phyloP scores from a whole-genome alignment of 2,329 filamentous ascomycete genomes.

The Fusarium decemcellulare region DNA sequence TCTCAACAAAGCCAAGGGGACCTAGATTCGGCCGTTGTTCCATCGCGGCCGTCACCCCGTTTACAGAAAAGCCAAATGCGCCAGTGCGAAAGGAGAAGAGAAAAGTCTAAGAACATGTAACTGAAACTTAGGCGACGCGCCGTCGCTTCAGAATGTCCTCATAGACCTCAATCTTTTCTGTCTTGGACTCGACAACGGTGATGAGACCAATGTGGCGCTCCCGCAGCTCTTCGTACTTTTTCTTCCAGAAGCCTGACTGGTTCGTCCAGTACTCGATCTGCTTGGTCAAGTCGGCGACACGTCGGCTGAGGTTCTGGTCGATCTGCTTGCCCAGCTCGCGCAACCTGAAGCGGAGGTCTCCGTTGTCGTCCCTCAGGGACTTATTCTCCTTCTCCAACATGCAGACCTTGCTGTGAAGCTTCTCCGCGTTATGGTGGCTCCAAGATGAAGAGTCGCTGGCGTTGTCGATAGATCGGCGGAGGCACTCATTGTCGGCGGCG shows the following conservation, averaged over 20 bases:
- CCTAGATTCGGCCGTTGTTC: not conserved
- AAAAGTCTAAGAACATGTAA: not conserved
- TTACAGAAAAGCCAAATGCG: slow-evolving; percentile 2
- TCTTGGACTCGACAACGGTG: slow-evolving; percentile 48
- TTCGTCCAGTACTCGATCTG: slow-evolving; percentile 55
- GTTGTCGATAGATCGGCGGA: slow-evolving; percentile 56
- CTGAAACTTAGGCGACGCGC: slow-evolving; percentile 44
- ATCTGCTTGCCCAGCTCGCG: slow-evolving; percentile 53
- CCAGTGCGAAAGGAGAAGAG: slow-evolving; percentile 1
- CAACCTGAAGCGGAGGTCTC: slow-evolving; percentile 51
- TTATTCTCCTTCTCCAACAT: slow-evolving; percentile 57
- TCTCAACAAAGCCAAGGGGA: slow-evolving; percentile 18
- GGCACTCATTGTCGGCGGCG: slow-evolving; percentile 55
- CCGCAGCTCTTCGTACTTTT: slow-evolving; percentile 47
- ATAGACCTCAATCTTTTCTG: slow-evolving; percentile 51
- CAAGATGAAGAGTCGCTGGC: slow-evolving; percentile 44
- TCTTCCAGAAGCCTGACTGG: slow-evolving; percentile 50
- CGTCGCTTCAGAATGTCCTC: slow-evolving; percentile 53
- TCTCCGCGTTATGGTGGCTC: slow-evolving; percentile 51
- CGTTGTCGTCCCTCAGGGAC: slow-evolving; percentile 53
- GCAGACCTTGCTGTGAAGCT: slow-evolving; percentile 51
- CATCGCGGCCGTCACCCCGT: slow-evolving; percentile 7
- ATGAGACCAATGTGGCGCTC: slow-evolving; percentile 48
- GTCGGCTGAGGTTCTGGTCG: slow-evolving; percentile 49
- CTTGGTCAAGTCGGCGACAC: slow-evolving; percentile 50